These are phyloP conservation scores for Lachancea nothofagi DNA, from an alignment of 805 yeast species.

Conservation along the genomic window DNA sequence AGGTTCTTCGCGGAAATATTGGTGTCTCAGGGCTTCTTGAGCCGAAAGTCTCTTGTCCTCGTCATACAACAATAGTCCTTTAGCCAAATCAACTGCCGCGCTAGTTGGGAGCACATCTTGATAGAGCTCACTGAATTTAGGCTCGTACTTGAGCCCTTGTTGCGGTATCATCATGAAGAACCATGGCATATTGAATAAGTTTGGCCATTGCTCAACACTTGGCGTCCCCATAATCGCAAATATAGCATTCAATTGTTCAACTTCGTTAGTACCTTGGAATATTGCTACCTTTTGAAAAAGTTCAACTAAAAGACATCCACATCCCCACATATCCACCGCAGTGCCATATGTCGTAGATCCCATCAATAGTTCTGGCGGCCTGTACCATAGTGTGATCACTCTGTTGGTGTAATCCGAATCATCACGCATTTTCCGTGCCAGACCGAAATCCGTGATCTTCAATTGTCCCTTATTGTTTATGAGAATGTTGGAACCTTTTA, in stretches of 20 bases:
- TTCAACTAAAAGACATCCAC: conserved; percentile 86
- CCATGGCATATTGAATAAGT: conserved; percentile 81
- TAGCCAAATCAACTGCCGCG: conserved; percentile 60
- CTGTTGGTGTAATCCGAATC: conserved; percentile 73
- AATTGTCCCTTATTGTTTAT: conserved; percentile 56
- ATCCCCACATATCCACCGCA: conserved; percentile 95
- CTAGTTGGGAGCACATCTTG: conserved; percentile 40
- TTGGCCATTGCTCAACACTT: conserved; percentile 65
- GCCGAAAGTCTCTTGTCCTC: conserved; percentile 69
- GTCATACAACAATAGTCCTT: conserved; percentile 55
- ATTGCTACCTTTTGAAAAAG: conserved; percentile 67
- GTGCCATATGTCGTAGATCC: conserved; percentile 89
- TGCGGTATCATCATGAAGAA: conserved; percentile 74
- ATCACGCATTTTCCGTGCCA: conserved; percentile 70
- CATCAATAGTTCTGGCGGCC: conserved; percentile 89
- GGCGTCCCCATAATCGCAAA: conserved; percentile 89
- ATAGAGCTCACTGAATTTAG: conserved; percentile 40
- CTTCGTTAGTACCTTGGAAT: conserved; percentile 86
- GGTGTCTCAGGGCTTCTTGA: conserved; percentile 58
- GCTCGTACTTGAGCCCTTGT: conserved; percentile 24
- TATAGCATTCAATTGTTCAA: conserved; percentile 73
- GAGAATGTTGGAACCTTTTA: conserved; percentile 74
- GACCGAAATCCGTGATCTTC: conserved; percentile 77
- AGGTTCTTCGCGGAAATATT: conserved; percentile 70
- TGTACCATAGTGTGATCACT: conserved; percentile 93